Evolutionary conservation across 768 basidiomycete genomes (phyloP).

Genomic region (Candolleomyces aberdarensis): DNA sequence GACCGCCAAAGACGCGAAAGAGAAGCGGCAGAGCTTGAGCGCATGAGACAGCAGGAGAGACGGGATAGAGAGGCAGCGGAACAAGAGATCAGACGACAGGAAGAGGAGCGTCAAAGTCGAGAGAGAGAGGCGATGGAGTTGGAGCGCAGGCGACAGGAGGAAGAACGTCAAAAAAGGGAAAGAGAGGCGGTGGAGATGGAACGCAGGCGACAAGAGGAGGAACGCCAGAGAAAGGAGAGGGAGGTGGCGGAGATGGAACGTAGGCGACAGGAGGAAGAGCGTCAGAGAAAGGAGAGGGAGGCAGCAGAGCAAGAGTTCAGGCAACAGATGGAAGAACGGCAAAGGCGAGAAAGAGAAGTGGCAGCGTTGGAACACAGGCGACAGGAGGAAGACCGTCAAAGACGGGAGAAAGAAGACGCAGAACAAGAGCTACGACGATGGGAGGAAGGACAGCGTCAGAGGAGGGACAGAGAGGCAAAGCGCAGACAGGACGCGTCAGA

Average conservation of each 20-base stretch:
- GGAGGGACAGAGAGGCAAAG: no score
- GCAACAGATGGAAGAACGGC: slow-evolving; percentile 35
- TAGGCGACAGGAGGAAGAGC: slow-evolving; percentile 24
- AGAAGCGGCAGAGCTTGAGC: background rate
- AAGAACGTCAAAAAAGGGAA: slow-evolving; percentile 19
- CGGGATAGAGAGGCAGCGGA: background rate
- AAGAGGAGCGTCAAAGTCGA: background rate
- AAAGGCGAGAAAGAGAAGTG: slow-evolving; percentile 22
- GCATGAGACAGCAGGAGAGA: background rate
- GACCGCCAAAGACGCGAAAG: slow-evolving; percentile 1
- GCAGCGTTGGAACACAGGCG: slow-evolving; percentile 21
- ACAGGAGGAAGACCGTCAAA: slow-evolving; percentile 29
- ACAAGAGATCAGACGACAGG: slow-evolving; percentile 18
- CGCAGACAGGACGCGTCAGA: background rate
- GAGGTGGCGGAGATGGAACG: background rate
- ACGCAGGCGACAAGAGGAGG: background rate
- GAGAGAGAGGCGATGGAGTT: slow-evolving; percentile 7
- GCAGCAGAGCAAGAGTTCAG: slow-evolving; percentile 32
- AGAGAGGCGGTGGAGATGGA: slow-evolving; percentile 2
- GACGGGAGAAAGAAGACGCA: slow-evolving; percentile 19
- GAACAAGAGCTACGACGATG: background rate
- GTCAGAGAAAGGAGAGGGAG: slow-evolving; percentile 14
- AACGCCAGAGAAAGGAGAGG: background rate
- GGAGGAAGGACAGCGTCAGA: background rate
- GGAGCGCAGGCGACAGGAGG: background rate